Evolutionary conservation across 768 basidiomycete genomes (phyloP), one percentile per base, ranked within the genome.

Genomic region (Podaxis sp.): DNA sequence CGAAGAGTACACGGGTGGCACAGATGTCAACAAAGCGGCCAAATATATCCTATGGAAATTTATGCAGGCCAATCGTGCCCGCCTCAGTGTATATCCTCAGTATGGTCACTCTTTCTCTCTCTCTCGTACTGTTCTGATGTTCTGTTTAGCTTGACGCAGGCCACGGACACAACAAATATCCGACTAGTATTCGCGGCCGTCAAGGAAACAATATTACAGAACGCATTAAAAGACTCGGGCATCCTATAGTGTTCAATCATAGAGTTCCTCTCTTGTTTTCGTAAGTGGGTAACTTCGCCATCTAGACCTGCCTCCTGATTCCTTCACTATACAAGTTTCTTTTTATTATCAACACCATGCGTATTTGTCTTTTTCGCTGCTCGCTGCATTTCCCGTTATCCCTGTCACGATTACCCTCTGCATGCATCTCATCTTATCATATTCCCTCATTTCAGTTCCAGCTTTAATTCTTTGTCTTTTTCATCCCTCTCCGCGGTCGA

Each of bases 1-100:
- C 72, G 86, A 91, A 3, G 93, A 95, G 68, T 95, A 95, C 71
- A 90, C 90, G 0, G 92, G 92, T 35, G 93, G 93, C 3, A 73
- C 87, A 3, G 91, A 95, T 67, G 91, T 95, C 72, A 95, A 93
- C 76, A 95, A 95, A 72, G 93, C 93, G 1, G 93, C 94, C 0
- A 94, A 95, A 66, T 96, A 93, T 64, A 94, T 98, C 56, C 77
- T 98, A 38, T 97, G 93, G 95, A 78, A 90, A 67, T 98, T 96
- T 67, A 95, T 94, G 81, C 92, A 96, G 72, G 88, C 90, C 58
- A 96, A 95, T 66, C 76, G 90, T 21, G 91, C 91, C 57, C 73
- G 87, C 55, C 73, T 95, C 65, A 93, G 88, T 60, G 90, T 97
- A 18, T 83, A 91, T 71, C 86, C 88, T 23, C 89, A 90, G 86